Conservation (phyloP, 805 yeast genomes). For the Kluyveromyces nonfermentans region DNA sequence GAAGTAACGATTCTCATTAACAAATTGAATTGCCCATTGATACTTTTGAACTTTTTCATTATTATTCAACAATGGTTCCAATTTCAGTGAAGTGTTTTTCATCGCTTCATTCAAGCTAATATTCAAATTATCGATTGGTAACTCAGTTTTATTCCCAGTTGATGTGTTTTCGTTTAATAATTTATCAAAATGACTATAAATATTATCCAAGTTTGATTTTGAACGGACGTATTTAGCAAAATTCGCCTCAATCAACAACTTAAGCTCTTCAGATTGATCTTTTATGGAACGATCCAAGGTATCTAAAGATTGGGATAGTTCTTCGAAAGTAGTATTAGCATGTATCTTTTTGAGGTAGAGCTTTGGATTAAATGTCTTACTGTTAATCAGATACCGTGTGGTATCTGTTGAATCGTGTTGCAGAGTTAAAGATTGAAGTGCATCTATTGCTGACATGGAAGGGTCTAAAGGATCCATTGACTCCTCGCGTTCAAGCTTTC, state of each 20-base stretch:
- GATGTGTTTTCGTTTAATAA: conserved; percentile 11
- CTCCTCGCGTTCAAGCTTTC: conserved; percentile 8
- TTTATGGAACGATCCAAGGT: conserved; percentile 41
- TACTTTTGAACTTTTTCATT: conserved; percentile 40
- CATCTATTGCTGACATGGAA: conserved; percentile 6
- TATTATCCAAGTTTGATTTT: conserved; percentile 54
- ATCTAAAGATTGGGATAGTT: conserved; percentile 39
- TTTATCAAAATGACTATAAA: conserved; percentile 42
- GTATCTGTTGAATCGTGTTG: conserved; percentile 28
- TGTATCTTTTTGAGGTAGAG: conserved; percentile 48
- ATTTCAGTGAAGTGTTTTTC: conserved; percentile 41
- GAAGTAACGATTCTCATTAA: conserved; percentile 43
- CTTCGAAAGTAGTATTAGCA: conserved; percentile 42
- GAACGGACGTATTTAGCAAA: conserved; percentile 55
- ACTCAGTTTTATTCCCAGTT: conserved; percentile 26
- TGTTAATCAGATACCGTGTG: conserved; percentile 42
- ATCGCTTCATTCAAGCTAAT: conserved; percentile 41
- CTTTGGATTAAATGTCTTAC: conserved; percentile 50
- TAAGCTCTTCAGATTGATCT: conserved; percentile 40
- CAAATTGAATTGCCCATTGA: conserved; percentile 39
- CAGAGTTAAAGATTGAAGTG: conserved; percentile 34
- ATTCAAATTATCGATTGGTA: conserved; percentile 29
- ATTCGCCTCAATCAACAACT: conserved; percentile 45
- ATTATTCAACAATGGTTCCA: conserved; percentile 51
- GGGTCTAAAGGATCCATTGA: conserved; percentile 7